phyloP scores from a whole-genome alignment of 306 rosid genomes.

The Pterocarpus macrocarpus region DNA sequence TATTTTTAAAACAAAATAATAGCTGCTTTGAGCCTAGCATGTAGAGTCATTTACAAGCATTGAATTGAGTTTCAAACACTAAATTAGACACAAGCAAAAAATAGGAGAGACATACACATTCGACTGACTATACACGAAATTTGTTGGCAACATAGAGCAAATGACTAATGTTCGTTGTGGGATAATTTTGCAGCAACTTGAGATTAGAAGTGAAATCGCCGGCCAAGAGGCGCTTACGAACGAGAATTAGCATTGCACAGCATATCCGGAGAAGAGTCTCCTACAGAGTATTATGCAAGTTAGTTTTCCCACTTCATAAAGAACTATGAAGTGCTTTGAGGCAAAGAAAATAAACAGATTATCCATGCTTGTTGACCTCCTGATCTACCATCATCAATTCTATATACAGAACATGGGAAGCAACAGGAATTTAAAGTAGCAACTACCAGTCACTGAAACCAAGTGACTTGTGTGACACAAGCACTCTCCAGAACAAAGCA shows the following conservation, averaged over 20 bases:
- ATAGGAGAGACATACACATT: constrained; percentile 38
- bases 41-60: constrained; percentile 65
- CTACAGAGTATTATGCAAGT: constrained; percentile 54
- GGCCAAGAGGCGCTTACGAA: constrained; percentile 91
- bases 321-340: constrained; percentile 7
- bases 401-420: constrained; percentile 29
- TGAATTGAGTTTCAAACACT: constrained; percentile 37
- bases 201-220: constrained; percentile 99
- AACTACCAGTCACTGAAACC: too few species aligned
- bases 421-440: constrained; percentile 26
- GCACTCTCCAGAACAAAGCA: not conserved
- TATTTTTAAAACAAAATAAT: not conserved
- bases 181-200: constrained; percentile 89
- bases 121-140: constrained; percentile 78
- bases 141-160: constrained; percentile 96
- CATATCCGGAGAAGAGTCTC: constrained; percentile 95
- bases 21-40: constrained; percentile 51
- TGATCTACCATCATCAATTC: constrained; percentile 25
- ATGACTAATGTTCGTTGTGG: constrained; percentile 93
- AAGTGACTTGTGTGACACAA: not conserved
- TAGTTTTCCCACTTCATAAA: not conserved
- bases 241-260: constrained; percentile 92
- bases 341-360: constrained; percentile 15
- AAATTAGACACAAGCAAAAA: constrained; percentile 40
- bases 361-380: constrained; percentile 15